Evolutionary conservation across 345 rosid genomes (phyloP).

Genomic region (Combretum micranthum): DNA sequence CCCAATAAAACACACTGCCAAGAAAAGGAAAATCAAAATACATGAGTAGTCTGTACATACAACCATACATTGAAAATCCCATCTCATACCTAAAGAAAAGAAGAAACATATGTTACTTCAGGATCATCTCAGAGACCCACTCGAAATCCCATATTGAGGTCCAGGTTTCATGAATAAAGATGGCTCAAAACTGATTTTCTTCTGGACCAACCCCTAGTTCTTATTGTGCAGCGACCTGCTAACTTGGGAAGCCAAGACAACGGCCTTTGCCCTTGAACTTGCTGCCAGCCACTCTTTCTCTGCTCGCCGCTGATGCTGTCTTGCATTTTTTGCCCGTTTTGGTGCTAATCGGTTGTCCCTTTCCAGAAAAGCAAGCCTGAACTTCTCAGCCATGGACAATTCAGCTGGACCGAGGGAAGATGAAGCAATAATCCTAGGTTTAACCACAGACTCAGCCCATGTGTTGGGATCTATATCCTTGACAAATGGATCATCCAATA

Average conservation of each 20-base stretch:
- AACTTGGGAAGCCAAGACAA: slow-evolving; percentile 52
- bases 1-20: too few relatives aligned
- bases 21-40: too few relatives aligned
- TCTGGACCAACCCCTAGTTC: slow-evolving; percentile 33
- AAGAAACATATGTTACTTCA: too few relatives aligned
- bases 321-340: slow-evolving; percentile 83
- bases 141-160: too few relatives aligned
- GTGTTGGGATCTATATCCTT: slow-evolving; percentile 58
- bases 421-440: slow-evolving; percentile 22
- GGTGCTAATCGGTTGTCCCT: slow-evolving; percentile 81
- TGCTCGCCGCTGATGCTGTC: slow-evolving; percentile 78
- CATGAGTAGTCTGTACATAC: too few relatives aligned
- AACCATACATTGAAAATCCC: too few relatives aligned
- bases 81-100: too few relatives aligned
- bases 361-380: slow-evolving; percentile 72
- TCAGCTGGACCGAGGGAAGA: slow-evolving; percentile 28
- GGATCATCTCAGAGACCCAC: too few relatives aligned
- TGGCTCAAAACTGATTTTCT: slow-evolving; percentile 1
- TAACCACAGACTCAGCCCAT: slow-evolving; percentile 34
- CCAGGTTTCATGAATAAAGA: too few relatives aligned
- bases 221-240: slow-evolving; percentile 38
- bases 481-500: slow-evolving; percentile 51
- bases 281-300: slow-evolving; percentile 68
- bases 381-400: slow-evolving; percentile 73
- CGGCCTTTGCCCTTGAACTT: slow-evolving; percentile 51